Percentiles rank a stretch among this genome's conserved stretches.
These are phyloP conservation scores for Mycena galericulata DNA, from an alignment of 768 basidiomycete species.

Conservation along the genomic window DNA sequence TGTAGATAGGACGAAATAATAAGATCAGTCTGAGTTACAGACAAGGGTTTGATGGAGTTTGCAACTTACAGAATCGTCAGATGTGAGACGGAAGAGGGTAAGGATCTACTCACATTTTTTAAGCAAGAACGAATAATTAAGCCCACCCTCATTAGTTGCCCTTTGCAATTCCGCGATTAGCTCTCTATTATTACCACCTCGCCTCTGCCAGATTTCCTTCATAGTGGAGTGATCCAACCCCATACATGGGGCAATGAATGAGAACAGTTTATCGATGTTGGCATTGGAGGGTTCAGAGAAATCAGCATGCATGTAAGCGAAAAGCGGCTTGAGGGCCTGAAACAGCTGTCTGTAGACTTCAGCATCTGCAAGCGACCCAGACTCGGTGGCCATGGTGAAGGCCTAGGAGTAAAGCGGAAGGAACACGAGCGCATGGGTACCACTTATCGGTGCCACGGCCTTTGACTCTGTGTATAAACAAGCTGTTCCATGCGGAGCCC, in stretches of 20 bases:
- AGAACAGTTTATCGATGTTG: not conserved
- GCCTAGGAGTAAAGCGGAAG: no score
- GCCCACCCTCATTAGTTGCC: not conserved
- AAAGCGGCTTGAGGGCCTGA: not conserved
- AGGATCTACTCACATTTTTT: not conserved
- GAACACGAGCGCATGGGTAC: no score
- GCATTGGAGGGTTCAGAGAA: not conserved
- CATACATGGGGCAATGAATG: not conserved
- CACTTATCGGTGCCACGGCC: no score
- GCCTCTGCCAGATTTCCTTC: not conserved
- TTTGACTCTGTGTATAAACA: no score
- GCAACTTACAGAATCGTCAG: not conserved
- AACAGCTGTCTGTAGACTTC: not conserved
- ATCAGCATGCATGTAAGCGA: not conserved
- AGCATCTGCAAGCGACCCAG: no score
- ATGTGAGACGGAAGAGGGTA: not conserved
- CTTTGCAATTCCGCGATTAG: not conserved
- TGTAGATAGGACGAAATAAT: not conserved
- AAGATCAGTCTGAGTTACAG: not conserved
- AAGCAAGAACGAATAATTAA: not conserved
- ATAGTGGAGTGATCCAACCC: not conserved
- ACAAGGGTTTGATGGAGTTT: not conserved
- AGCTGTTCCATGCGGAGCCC: no score
- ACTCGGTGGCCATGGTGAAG: no score
- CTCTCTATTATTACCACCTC: not conserved